Evolutionary conservation across 257 asterid genomes (phyloP), one percentile per base, ranked within the genome.

Genomic region (Prunella vulgaris): DNA sequence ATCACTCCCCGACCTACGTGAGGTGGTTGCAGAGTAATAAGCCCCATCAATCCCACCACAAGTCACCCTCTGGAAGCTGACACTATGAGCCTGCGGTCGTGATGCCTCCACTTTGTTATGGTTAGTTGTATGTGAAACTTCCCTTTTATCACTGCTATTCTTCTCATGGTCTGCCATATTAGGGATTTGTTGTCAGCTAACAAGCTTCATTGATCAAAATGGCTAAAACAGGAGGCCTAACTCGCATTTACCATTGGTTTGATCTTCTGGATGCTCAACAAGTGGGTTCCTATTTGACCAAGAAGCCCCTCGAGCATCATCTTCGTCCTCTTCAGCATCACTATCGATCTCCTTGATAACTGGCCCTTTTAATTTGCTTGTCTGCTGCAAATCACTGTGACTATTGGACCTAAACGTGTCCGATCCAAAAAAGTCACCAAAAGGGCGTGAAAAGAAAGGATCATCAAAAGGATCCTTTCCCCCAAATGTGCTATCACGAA

Each of bases 261-360:
- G 84, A 60, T 88, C 98, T 32, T 93, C 96, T 0, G 96, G 98
- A 66, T 87, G 97, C 88, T 90, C 90, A 57, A 93, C 81, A 32
- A 82, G 73, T 0, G 96, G 99, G 44, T 85, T 82, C 60, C 49
- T 66, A 68, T 85, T 85, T 6, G 73, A 54, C 76, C 78, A 74
- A 32, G 71, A 59, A 25, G 62, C 73, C 60, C 28, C 76, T 60
- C 0, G 37, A 64, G 0, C 73, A 17, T 37, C 74, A 25, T 64
- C 48, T 0, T 28, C 79, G 28, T 74, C 79, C 9, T 68, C 76
- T 20, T 76, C 90, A 60, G 79, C 84, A 17, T 87, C 92, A 57
- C 83, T 79, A 32, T 82, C 89, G 10, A 89, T 57, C 77, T 87
- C 96, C 73, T 83, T 79, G 57, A 93, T 93, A 27, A 82, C 71